Evolutionary conservation across 2,329 filamentous ascomycete species (phyloP).

Genomic region (Fusarium annulatum): DNA sequence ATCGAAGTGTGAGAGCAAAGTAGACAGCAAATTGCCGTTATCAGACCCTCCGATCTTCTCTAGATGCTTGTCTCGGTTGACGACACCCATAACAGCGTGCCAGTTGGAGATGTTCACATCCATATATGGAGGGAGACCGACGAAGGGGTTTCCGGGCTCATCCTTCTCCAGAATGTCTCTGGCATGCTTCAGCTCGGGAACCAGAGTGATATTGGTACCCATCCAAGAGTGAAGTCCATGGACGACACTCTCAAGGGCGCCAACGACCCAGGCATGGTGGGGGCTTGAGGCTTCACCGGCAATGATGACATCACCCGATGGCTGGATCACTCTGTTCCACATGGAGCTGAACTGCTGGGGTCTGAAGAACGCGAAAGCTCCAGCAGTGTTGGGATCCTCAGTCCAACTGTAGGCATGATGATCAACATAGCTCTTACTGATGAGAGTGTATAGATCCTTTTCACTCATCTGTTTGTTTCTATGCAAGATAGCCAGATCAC

Average conservation of each 20-base stretch:
- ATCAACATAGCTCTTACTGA: constrained; percentile 4
- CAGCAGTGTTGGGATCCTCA: constrained; percentile 3
- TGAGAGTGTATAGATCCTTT: background rate
- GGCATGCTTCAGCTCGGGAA: background rate
- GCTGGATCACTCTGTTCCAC: constrained; percentile 17
- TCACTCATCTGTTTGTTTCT: background rate
- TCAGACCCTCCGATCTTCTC: background rate
- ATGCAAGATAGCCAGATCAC: constrained; percentile 2
- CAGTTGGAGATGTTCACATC: background rate
- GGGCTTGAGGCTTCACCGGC: constrained; percentile 17
- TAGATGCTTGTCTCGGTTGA: background rate
- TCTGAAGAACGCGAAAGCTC: constrained; percentile 26
- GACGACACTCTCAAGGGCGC: constrained; percentile 8
- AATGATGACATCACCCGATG: constrained; percentile 22
- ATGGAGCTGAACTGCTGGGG: constrained; percentile 18
- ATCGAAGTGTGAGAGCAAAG: background rate
- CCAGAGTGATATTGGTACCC: background rate
- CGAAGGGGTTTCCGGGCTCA: background rate
- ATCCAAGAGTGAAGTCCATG: constrained; percentile 10
- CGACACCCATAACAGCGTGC: background rate
- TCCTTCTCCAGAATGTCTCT: background rate
- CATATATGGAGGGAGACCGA: constrained; percentile 5
- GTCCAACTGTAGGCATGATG: constrained; percentile 6
- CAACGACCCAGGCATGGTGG: constrained; percentile 9
- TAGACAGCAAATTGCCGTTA: background rate